These are phyloP conservation scores for Articulospora tetracladia DNA, from an alignment of 495 filamentous ascomycete species.

Conservation along the genomic window DNA sequence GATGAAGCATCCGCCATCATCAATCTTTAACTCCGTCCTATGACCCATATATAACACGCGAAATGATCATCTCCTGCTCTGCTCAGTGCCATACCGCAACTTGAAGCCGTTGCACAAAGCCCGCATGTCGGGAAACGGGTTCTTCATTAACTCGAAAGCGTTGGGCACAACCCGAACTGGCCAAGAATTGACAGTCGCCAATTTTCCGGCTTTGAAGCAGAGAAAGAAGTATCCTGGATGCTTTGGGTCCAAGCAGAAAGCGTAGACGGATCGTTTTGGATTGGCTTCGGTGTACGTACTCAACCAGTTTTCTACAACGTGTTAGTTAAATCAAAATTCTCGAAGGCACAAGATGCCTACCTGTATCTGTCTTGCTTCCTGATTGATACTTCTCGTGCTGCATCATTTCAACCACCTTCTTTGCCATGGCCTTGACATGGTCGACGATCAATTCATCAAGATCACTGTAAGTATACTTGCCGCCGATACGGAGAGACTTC, in stretches of 20 bases:
- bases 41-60: background rate
- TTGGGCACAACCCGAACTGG: conserved; percentile 86
- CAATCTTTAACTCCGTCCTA: conserved; percentile 13
- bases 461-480: conserved; percentile 89
- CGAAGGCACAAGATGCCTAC: conserved; percentile 49
- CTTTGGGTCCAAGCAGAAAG: conserved; percentile 89
- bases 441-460: conserved; percentile 95
- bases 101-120: conserved; percentile 85
- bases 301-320: conserved; percentile 78
- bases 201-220: conserved; percentile 87
- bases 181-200: conserved; percentile 71
- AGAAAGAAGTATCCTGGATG: conserved; percentile 92
- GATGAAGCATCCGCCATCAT: background rate
- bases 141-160: conserved; percentile 77
- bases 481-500: conserved; percentile 72
- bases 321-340: conserved; percentile 27
- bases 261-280: conserved; percentile 87
- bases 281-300: conserved; percentile 94
- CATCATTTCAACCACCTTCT: conserved; percentile 96
- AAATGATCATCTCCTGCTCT: conserved; percentile 21
- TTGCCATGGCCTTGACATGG: conserved; percentile 95
- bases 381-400: conserved; percentile 86
- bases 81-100: conserved; percentile 47
- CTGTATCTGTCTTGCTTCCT: conserved; percentile 73
- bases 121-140: conserved; percentile 87